Base-by-base conservation (phyloP, 805 yeast species). In the Cyberlindnera xishuangbannaensis region DNA sequence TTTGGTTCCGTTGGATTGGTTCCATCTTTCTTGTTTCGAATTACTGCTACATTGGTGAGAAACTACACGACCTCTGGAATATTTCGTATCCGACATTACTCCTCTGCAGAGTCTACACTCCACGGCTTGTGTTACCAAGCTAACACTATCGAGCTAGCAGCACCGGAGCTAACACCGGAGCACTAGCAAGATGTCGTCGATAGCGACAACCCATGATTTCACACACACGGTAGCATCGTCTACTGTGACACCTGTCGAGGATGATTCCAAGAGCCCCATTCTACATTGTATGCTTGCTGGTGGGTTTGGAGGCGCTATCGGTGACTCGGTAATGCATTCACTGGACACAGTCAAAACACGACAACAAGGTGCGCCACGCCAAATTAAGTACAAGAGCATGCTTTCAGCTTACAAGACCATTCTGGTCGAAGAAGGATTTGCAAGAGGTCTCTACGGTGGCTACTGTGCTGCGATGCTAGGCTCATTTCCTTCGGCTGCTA, bases 311-410 rank as follows among this genome's bases (percentile, higher is more conserved):
- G 98, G 97, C 1, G 78, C 84, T 34, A 73, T 88, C 24, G 97
- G 97, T 11, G 98, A 90, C 51, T 71, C 92, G 2, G 62, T 76
- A 19, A 92, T 92, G 97, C 97, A 92, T 59, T 88, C 97, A 0
- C 61, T 92, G 22, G 99, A 92, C 54, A 92, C 98, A 0, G 95
- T 92, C 20, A 92, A 92, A 56, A 92, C 98, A 2, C 69, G 98
- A 42, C 98, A 92, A 56, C 99, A 92, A 55, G 97, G 95, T n/a
- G 83, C 95, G 4, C 78, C 83, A 15, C 64, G 68, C 43, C 69
- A 69, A 15, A 43, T 64, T 6, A 82, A 84, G 56, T 90, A 90
- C 58, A 70, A 63, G 39, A 78, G 72, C 48, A 86, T 87, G 79
- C 48, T 80, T 7, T 71, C 76, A 9, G 95, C 97, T 0, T 86